Conservation (phyloP, 2,329 filamentous ascomycete genomes). For the Hirsutella thompsonii region DNA sequence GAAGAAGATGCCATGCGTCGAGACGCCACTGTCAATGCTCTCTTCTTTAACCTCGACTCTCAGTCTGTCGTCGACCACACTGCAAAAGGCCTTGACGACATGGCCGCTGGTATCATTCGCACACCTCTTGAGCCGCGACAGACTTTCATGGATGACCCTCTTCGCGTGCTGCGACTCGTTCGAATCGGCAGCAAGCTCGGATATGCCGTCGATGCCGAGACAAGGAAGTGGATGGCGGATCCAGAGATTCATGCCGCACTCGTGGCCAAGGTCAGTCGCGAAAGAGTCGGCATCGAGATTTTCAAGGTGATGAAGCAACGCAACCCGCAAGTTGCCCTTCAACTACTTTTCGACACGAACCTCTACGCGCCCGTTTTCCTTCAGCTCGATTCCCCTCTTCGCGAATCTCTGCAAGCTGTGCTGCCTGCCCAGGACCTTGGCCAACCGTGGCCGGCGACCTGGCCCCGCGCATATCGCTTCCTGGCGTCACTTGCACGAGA, state of each 20-base stretch:
- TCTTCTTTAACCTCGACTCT: conserved; percentile 89
- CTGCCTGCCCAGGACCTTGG: neutral
- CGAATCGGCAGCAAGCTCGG: conserved; percentile 77
- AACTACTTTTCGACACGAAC: conserved; percentile 1
- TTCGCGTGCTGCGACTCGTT: conserved; percentile 75
- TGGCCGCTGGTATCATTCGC: conserved; percentile 59
- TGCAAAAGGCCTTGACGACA: conserved; percentile 59
- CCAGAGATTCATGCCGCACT: conserved; percentile 66
- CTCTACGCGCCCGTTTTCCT: conserved; percentile 1
- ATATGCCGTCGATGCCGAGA: conserved; percentile 62
- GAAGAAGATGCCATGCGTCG: conserved; percentile 80
- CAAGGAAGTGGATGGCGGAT: conserved; percentile 64
- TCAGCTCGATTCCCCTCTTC: neutral
- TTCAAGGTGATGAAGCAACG: neutral
- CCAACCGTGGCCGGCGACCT: conserved; percentile 1
- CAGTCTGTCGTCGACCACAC: conserved; percentile 76
- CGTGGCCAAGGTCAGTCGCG: conserved; percentile 80
- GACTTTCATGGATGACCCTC: conserved; percentile 88
- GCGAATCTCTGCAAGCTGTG: neutral
- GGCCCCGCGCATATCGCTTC: conserved; percentile 1
- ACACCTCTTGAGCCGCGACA: conserved; percentile 81
- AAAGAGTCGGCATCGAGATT: conserved; percentile 75
- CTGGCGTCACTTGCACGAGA: neutral
- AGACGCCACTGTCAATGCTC: conserved; percentile 87
- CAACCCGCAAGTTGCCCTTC: conserved; percentile 51